Conservation (phyloP, 495 filamentous ascomycete species). For the Hyaloscypha hepaticicola region DNA sequence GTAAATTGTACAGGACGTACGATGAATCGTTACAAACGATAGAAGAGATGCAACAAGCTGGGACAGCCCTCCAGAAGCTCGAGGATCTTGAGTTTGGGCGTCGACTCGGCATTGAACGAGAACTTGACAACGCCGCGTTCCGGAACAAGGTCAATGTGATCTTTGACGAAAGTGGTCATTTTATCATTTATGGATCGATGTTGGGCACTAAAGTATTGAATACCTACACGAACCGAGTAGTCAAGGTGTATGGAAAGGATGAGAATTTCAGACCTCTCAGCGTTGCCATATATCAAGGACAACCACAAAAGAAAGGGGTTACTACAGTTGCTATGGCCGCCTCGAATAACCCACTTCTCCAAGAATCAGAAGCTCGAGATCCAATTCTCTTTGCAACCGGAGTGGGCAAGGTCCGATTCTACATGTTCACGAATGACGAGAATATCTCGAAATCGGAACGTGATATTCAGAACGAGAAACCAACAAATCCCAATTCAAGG, state of each 20-base stretch:
- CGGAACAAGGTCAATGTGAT: slow-evolving; percentile 76
- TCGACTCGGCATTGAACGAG: slow-evolving; percentile 81
- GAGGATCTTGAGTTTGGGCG: slow-evolving; percentile 92
- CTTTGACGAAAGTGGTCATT: slow-evolving; percentile 95
- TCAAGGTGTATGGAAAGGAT: slow-evolving; percentile 84
- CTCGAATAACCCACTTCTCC: slow-evolving; percentile 85
- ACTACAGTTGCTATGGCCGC: slow-evolving; percentile 98
- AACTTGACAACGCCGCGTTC: slow-evolving; percentile 66
- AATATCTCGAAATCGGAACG: slow-evolving; percentile 80
- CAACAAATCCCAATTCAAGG: slow-evolving; percentile 50
- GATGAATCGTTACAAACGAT: slow-evolving; percentile 88
- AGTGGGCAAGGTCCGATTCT: slow-evolving; percentile 88
- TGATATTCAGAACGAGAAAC: slow-evolving; percentile 95
- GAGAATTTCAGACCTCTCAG: slow-evolving; percentile 82
- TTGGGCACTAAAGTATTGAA: slow-evolving; percentile 92
- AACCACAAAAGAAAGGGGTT: slow-evolving; percentile 85
- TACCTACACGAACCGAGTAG: slow-evolving; percentile 85
- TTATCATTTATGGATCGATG: slow-evolving; percentile 91
- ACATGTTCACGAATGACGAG: slow-evolving; percentile 93
- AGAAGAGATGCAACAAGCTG: slow-evolving; percentile 91
- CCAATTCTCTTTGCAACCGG: slow-evolving; percentile 85
- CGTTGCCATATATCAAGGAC: slow-evolving; percentile 90
- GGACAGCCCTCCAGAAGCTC: slow-evolving; percentile 72
- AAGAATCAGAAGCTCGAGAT: slow-evolving; percentile 89
- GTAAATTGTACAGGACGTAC: slow-evolving; percentile 86